A percentile compares a stretch with the other conserved stretches of the same genome.
Evolutionary conservation across 2,329 filamentous ascomycete genomes (phyloP).

Genomic region (Sporothrix variecibatus): DNA sequence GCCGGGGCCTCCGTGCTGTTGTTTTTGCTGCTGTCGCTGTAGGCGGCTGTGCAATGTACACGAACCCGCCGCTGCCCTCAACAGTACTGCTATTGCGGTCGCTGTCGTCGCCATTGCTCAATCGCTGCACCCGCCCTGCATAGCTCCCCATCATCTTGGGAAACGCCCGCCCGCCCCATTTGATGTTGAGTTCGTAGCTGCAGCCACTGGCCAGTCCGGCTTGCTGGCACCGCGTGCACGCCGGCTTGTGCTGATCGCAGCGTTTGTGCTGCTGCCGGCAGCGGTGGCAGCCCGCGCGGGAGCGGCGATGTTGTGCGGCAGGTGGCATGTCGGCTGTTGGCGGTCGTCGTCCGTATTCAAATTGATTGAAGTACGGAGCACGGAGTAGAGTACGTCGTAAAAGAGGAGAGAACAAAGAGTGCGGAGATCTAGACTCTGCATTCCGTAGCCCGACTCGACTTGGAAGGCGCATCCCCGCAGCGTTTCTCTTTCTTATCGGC

Average conservation of each 20-base stretch:
- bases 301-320: not conserved
- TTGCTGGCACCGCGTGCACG: conserved; percentile 53
- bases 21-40: not conserved
- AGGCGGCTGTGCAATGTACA: conserved; percentile 17
- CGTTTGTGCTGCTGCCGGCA: conserved; percentile 26
- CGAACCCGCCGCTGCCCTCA: conserved; percentile 3
- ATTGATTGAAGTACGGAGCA: no score
- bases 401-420: not conserved
- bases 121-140: conserved; percentile 21
- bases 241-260: conserved; percentile 54
- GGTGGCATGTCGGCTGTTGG: not conserved
- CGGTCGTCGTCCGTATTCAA: not conserved
- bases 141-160: conserved; percentile 25
- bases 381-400: not conserved
- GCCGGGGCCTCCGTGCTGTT: not conserved
- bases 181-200: conserved; percentile 29
- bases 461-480: not conserved
- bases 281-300: conserved; percentile 24
- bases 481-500: conserved; percentile 2
- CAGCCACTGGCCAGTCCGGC: conserved; percentile 46
- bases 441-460: no score
- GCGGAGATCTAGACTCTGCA: conserved; percentile 6
- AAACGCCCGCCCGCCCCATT: conserved; percentile 28
- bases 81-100: not conserved
- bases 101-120: not conserved